Evolutionary conservation across 169 alveolate genomes (phyloP).

Genomic region (Plasmodium inui): DNA sequence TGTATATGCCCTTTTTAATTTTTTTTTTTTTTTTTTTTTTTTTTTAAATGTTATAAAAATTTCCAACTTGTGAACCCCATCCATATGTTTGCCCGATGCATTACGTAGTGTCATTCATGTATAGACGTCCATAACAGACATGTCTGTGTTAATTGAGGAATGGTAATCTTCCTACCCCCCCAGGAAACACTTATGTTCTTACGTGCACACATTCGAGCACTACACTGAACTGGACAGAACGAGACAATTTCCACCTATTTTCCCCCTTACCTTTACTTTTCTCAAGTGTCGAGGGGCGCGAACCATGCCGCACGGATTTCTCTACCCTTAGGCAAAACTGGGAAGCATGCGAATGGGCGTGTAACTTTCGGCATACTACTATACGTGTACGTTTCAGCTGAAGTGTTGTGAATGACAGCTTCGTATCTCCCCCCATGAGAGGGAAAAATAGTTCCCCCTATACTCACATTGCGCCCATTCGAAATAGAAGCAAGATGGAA

Average conservation of each 20-base stretch:
- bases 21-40: neutral
- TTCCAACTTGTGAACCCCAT: neutral
- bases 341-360: neutral
- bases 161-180: neutral
- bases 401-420: neutral
- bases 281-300: neutral
- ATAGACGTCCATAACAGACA: neutral
- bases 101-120: neutral
- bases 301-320: neutral
- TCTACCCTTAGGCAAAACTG: neutral
- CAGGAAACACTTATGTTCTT: neutral
- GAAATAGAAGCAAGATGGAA: neutral
- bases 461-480: neutral
- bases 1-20: neutral
- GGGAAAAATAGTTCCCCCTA: neutral
- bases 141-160: neutral
- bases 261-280: neutral
- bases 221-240: neutral
- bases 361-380: neutral
- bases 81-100: neutral
- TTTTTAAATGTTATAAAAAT: neutral
- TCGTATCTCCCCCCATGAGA: neutral
- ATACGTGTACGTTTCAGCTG: neutral
- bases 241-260: neutral
- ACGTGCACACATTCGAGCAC: neutral